Evolutionary conservation across 495 filamentous ascomycete genomes (phyloP).

Genomic region (Geopyxis carbonaria): DNA sequence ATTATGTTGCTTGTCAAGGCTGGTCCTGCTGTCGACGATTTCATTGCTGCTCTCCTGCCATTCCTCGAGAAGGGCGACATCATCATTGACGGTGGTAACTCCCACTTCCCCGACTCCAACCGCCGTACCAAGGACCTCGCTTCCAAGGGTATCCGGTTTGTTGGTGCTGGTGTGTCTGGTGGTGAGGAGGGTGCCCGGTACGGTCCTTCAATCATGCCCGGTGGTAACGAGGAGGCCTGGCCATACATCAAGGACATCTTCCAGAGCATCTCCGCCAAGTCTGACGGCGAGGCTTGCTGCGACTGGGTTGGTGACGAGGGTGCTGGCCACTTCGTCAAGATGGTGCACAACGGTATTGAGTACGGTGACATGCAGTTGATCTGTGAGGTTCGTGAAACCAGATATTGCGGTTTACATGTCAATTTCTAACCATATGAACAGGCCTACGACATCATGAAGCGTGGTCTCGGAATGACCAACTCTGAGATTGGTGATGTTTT

Average conservation of each 20-base stretch:
- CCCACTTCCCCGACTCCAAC: constrained; percentile 97
- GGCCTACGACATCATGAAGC: constrained; percentile 99
- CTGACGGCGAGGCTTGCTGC: constrained; percentile 88
- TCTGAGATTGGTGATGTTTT: constrained; percentile 95
- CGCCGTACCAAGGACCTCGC: constrained; percentile 74
- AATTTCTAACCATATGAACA: constrained; percentile 25
- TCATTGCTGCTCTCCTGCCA: constrained; percentile 88
- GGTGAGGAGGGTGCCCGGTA: constrained; percentile 98
- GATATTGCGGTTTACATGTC: constrained; percentile 6
- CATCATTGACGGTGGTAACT: constrained; percentile 99
- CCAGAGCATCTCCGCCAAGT: constrained; percentile 94
- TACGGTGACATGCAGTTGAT: constrained; percentile 99
- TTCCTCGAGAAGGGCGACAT: constrained; percentile 84
- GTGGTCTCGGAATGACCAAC: constrained; percentile 63
- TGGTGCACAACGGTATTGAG: constrained; percentile 99
- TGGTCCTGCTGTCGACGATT: constrained; percentile 92
- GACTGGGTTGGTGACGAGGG: constrained; percentile 99
- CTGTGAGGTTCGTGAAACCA: constrained; percentile 63
- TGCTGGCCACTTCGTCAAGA: constrained; percentile 99
- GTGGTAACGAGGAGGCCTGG: constrained; percentile 96
- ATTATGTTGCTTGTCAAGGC: constrained; percentile 98
- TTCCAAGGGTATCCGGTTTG: constrained; percentile 82
- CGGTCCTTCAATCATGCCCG: constrained; percentile 94
- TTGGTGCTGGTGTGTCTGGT: constrained; percentile 93
- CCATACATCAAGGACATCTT: constrained; percentile 97